These are phyloP conservation scores for Globisporangium megalacanthum DNA, from an alignment of 352 stramenopile species.

Conservation along the genomic window DNA sequence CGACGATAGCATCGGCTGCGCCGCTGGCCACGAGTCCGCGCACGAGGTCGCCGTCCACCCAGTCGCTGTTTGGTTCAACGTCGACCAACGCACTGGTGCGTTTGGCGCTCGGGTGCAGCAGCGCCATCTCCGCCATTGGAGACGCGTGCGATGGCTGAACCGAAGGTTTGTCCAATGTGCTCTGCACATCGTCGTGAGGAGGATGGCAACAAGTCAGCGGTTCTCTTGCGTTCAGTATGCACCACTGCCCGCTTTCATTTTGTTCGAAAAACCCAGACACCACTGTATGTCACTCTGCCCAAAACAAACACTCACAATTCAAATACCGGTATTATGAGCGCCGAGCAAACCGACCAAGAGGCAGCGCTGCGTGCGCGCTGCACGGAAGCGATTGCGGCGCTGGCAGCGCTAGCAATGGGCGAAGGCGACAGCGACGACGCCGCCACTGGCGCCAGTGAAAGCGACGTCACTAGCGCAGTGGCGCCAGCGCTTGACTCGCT, in stretches of 20 bases:
- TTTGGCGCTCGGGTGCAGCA: neutral
- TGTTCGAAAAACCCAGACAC: too few species aligned
- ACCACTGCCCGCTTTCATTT: too few species aligned
- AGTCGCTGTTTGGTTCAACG: neutral
- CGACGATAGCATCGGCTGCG: constrained; percentile 1
- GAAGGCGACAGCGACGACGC: neutral
- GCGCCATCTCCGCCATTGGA: neutral
- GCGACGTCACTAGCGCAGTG: neutral
- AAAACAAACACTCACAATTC: too few species aligned
- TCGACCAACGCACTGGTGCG: neutral
- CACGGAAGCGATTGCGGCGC: neutral
- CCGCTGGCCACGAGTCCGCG: constrained; percentile 4
- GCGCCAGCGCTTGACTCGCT: neutral
- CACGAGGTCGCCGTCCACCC: constrained; percentile 5
- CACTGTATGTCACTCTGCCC: too few species aligned
- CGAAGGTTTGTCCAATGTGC: too few species aligned
- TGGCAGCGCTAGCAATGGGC: neutral
- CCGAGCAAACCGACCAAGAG: too few species aligned
- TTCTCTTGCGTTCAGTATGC: too few species aligned
- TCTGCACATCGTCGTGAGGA: too few species aligned
- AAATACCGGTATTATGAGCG: too few species aligned
- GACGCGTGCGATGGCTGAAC: too few species aligned
- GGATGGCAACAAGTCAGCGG: too few species aligned
- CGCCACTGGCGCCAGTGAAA: neutral
- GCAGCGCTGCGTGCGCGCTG: constrained; percentile 7